A percentile compares a stretch with the other conserved stretches of the same genome.
Conservation (phyloP, 352 stramenopile genomes). For the Globisporangium cederbergense region DNA sequence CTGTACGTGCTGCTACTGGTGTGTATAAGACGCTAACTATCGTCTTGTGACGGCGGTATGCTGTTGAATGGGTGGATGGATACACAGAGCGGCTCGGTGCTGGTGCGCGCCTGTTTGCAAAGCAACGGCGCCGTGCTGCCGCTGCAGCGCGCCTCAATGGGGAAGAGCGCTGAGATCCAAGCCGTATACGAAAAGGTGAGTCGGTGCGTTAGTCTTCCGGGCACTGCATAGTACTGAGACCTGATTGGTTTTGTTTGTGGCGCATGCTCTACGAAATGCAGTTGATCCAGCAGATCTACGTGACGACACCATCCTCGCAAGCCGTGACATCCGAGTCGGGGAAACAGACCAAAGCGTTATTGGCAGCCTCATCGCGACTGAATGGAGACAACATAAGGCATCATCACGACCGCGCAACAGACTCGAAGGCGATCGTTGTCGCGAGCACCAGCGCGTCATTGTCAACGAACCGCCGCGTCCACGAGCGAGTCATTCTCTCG, state of each 20-base stretch:
- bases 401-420: not conserved
- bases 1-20: not conserved
- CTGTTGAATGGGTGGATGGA: not conserved
- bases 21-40: slow-evolving; percentile 13
- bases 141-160: slow-evolving; percentile 34
- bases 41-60: not conserved
- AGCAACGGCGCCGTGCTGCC: slow-evolving; percentile 27
- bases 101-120: slow-evolving; percentile 36
- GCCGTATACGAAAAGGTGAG: slow-evolving; percentile 43
- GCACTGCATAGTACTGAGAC: not conserved
- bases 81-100: slow-evolving; percentile 10
- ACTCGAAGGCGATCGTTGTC: slow-evolving; percentile 12
- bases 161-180: slow-evolving; percentile 30
- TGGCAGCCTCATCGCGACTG: not conserved
- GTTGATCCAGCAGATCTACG: slow-evolving; percentile 44
- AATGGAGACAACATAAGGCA: not conserved
- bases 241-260: not conserved
- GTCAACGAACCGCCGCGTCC: not conserved
- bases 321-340: not conserved
- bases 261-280: slow-evolving; percentile 6
- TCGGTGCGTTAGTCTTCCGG: not conserved
- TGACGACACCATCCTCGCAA: slow-evolving; percentile 14
- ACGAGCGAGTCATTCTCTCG: slow-evolving; percentile 2
- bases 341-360: not conserved
- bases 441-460: not conserved